These are phyloP conservation scores for Hyaloscypha finlandica DNA, from an alignment of 495 filamentous ascomycete species.

Conservation along the genomic window DNA sequence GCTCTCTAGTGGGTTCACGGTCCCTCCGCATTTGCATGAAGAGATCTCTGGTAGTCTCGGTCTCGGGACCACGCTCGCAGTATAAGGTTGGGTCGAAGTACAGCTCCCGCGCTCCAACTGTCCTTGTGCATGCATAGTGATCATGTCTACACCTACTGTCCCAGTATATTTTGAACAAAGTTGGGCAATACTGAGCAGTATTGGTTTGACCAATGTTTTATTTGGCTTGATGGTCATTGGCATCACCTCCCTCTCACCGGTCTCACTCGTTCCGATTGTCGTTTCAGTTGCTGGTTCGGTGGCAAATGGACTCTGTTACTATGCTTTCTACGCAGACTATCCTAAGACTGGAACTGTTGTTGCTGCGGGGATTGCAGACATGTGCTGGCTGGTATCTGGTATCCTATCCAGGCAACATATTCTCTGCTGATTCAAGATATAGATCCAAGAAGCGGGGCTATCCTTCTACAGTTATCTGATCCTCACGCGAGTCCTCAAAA, in stretches of 20 bases:
- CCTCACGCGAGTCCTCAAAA: conserved; percentile 34
- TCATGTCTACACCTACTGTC: conserved; percentile 5
- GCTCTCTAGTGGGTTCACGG: background rate
- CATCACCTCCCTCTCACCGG: conserved; percentile 34
- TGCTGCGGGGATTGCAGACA: conserved; percentile 38
- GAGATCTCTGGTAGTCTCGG: no score
- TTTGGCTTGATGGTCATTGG: conserved; percentile 35
- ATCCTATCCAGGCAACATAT: background rate
- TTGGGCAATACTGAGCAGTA: conserved; percentile 42
- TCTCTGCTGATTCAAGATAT: background rate
- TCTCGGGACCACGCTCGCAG: background rate
- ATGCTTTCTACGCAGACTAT: conserved; percentile 38
- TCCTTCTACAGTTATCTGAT: conserved; percentile 45
- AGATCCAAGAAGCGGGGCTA: conserved; percentile 43
- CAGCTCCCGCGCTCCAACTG: background rate
- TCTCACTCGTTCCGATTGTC: conserved; percentile 37
- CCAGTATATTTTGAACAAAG: conserved; percentile 38
- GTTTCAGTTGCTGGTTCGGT: conserved; percentile 34
- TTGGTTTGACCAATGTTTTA: conserved; percentile 36
- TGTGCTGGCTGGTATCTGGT: conserved; percentile 37
- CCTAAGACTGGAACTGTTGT: conserved; percentile 26
- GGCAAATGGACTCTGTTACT: conserved; percentile 37
- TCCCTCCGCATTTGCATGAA: background rate
- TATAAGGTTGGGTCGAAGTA: background rate
- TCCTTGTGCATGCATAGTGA: background rate